These are phyloP conservation scores for Chlamydomonas sphaeroides DNA, from an alignment of 139 green algal genomes.

Conservation along the genomic window DNA sequence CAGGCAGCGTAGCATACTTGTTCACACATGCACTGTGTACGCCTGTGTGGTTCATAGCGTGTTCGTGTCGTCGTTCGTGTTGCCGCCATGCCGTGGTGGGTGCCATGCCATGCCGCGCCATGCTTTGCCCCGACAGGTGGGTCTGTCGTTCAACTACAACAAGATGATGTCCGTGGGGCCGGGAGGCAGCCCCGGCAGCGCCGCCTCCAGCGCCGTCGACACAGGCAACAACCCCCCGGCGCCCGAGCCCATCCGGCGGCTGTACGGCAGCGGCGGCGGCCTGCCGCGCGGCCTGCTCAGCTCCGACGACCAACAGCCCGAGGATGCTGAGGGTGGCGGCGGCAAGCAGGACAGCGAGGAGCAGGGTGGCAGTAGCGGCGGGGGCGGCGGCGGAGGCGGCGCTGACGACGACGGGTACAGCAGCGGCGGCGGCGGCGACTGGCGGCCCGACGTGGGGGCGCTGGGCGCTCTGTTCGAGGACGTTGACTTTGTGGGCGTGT, in stretches of 20 bases:
- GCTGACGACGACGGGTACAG: neutral
- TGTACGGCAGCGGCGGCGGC: neutral
- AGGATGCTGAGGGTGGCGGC: neutral
- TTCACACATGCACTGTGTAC: too few relatives aligned
- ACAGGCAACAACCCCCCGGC: too few relatives aligned
- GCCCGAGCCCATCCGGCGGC: too few relatives aligned
- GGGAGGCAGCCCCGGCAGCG: neutral
- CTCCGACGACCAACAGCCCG: neutral
- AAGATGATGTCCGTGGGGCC: neutral
- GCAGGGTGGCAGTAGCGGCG: neutral
- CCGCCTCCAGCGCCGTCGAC: too few relatives aligned
- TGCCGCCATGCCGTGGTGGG: too few relatives aligned
- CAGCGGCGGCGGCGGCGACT: too few relatives aligned
- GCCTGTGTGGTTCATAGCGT: too few relatives aligned
- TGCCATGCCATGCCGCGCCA: neutral
- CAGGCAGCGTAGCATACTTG: too few relatives aligned
- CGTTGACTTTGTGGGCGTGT: neutral
- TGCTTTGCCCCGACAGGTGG: neutral
- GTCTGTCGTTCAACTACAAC: slow-evolving; percentile 41
- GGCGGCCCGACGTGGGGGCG: too few relatives aligned
- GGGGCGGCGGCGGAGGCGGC: too few relatives aligned
- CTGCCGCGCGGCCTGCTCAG: neutral
- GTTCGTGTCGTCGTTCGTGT: too few relatives aligned
- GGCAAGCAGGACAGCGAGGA: neutral
- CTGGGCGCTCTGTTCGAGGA: neutral